Evolutionary conservation across 495 filamentous ascomycete species (phyloP).

Genomic region (Choiromyces venosus): DNA sequence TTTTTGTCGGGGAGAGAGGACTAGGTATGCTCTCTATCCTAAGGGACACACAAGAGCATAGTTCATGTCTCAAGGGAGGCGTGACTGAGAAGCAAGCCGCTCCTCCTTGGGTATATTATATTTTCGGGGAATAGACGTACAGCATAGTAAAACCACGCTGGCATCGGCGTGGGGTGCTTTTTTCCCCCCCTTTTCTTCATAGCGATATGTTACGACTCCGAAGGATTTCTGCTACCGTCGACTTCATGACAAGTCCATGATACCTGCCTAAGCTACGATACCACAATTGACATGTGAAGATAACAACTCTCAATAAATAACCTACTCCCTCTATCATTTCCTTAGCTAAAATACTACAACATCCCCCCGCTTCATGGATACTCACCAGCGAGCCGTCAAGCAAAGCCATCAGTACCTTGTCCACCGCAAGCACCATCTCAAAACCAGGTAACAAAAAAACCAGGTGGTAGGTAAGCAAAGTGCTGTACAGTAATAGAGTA

Average conservation of each 20-base stretch:
- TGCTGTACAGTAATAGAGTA: neutral
- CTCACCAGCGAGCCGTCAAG: neutral
- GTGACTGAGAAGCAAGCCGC: neutral
- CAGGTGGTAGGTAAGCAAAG: neutral
- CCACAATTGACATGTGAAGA: neutral
- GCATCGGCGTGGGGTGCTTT: neutral
- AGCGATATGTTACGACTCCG: neutral
- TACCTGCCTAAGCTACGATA: neutral
- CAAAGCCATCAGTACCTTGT: neutral
- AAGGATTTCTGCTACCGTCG: neutral
- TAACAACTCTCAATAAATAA: neutral
- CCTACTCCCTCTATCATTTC: neutral
- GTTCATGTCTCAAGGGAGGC: neutral
- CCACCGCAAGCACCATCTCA: neutral
- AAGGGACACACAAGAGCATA: neutral
- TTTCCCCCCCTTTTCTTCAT: neutral
- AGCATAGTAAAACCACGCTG: neutral
- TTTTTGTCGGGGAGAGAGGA: neutral
- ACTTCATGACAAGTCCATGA: neutral
- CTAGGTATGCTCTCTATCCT: neutral
- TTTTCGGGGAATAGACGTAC: neutral
- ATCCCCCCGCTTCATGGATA: neutral
- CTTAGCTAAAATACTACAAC: neutral
- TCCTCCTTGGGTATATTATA: neutral
- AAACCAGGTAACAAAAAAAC: neutral